A percentile compares a stretch with the other conserved stretches of the same genome.
These are phyloP conservation scores for Eucalyptus viminalis DNA, from an alignment of 345 rosid species.

Conservation along the genomic window DNA sequence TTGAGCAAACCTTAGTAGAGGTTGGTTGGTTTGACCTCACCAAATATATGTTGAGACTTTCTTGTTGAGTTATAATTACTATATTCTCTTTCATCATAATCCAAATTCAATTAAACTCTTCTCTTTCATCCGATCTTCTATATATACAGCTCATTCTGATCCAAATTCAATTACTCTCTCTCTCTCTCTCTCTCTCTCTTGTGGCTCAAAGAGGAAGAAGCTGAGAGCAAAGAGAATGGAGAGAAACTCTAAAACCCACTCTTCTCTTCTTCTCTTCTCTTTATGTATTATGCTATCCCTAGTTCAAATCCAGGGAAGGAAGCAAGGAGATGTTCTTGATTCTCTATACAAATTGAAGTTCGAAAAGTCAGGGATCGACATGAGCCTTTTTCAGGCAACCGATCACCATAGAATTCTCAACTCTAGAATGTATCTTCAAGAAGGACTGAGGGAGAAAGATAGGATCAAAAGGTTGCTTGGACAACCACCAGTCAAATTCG, in stretches of 20 bases:
- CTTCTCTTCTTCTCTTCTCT: background rate
- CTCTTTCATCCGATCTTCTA: background rate
- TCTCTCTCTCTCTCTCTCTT: background rate
- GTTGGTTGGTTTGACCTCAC: no score
- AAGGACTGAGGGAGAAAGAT: slow-evolving; percentile 8
- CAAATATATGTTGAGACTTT: fast-evolving
- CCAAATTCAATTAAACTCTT: background rate
- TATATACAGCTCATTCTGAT: background rate
- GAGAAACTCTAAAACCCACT: background rate
- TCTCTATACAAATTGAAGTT: slow-evolving; percentile 7
- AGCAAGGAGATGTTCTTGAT: slow-evolving; percentile 7
- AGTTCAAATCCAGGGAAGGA: background rate
- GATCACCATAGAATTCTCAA: background rate
- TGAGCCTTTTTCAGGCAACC: background rate
- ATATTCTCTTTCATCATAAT: background rate
- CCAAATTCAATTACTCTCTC: background rate
- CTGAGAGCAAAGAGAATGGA: background rate
- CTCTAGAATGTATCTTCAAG: background rate
- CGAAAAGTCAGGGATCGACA: background rate
- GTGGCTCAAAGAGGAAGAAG: background rate
- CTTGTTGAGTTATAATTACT: background rate
- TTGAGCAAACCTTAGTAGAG: fast-evolving
- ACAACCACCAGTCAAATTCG: slow-evolving; percentile 32
- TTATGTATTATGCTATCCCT: background rate
- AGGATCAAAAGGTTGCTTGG: slow-evolving; percentile 41